A percentile compares a stretch with the other conserved stretches of the same genome.
phyloP scores from a whole-genome alignment of 805 yeast genomes.

The Yamadazyma olivae region DNA sequence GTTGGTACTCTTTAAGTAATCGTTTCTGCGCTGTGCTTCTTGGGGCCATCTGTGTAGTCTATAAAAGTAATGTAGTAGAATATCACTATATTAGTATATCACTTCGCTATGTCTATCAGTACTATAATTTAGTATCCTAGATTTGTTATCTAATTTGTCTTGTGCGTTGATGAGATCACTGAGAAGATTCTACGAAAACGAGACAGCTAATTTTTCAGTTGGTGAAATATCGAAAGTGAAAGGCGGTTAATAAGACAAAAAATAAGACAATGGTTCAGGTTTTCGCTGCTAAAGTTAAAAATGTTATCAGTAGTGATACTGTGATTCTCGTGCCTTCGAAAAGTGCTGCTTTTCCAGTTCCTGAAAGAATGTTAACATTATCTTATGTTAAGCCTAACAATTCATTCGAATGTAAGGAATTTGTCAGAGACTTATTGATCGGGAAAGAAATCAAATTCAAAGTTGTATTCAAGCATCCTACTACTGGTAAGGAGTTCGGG shows the following conservation, averaged over 20 bases:
- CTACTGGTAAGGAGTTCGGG: constrained; percentile 63
- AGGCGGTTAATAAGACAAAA: too few relatives aligned
- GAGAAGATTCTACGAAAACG: too few relatives aligned
- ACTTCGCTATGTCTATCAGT: too few relatives aligned
- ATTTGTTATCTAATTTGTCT: too few relatives aligned
- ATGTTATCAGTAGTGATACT: constrained; percentile 71
- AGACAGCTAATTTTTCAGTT: too few relatives aligned
- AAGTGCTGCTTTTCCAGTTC: constrained; percentile 38
- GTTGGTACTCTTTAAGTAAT: constrained; percentile 84
- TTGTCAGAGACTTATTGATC: constrained; percentile 55
- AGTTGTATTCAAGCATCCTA: constrained; percentile 50
- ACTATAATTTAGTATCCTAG: too few relatives aligned
- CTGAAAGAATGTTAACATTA: constrained; percentile 62
- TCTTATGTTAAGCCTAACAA: constrained; percentile 62
- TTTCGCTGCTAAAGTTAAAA: constrained; percentile 59
- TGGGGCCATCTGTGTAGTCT: constrained; percentile 8
- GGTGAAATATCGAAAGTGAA: too few relatives aligned
- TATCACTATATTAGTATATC: too few relatives aligned
- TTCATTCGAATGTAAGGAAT: constrained; percentile 61
- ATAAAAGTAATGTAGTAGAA: too few relatives aligned
- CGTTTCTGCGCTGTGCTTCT: constrained; percentile 77
- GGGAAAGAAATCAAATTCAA: constrained; percentile 64
- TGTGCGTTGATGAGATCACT: too few relatives aligned
- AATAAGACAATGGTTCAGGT: constrained; percentile 1
- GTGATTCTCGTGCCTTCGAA: constrained; percentile 54